A percentile compares a stretch with the other conserved stretches of the same genome.
These are phyloP conservation scores for Clarireedia homoeocarpa DNA, from an alignment of 2,329 filamentous ascomycete species.

Conservation along the genomic window DNA sequence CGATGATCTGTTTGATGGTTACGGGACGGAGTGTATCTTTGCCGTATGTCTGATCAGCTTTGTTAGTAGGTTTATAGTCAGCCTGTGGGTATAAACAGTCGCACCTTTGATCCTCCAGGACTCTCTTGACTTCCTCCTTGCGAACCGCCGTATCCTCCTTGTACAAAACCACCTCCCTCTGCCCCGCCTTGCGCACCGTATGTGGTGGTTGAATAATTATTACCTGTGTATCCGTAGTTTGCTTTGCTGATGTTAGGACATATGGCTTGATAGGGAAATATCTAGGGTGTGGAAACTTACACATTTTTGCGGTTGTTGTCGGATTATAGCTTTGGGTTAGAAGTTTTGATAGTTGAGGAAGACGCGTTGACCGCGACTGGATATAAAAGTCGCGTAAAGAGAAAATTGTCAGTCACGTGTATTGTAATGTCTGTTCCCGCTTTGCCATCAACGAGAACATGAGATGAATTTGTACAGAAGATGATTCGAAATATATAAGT, in stretches of 20 bases:
- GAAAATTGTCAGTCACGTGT: too few species aligned
- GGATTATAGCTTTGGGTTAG: background rate
- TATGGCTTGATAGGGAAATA: background rate
- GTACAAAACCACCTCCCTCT: conserved; percentile 54
- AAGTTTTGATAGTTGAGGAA: background rate
- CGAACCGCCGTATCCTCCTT: conserved; percentile 37
- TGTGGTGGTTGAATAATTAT: conserved; percentile 21
- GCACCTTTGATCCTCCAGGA: conserved; percentile 39
- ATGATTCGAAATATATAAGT: too few species aligned
- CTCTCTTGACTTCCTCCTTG: conserved; percentile 49
- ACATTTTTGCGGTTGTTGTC: background rate
- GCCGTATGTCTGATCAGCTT: conserved; percentile 39
- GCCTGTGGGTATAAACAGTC: background rate
- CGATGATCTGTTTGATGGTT: conserved; percentile 89
- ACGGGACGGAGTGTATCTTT: conserved; percentile 88
- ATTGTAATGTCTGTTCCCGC: too few species aligned
- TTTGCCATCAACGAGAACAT: too few species aligned
- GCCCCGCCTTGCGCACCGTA: conserved; percentile 47
- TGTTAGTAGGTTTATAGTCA: background rate
- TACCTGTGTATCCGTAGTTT: conserved; percentile 27
- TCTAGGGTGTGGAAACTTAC: background rate
- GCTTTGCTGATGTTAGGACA: conserved; percentile 17
- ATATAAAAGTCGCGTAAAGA: background rate
- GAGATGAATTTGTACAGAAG: too few species aligned
- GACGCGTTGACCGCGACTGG: background rate